Evolutionary conservation across 2,329 filamentous ascomycete species (phyloP).

Genomic region (Colletotrichum cereale): DNA sequence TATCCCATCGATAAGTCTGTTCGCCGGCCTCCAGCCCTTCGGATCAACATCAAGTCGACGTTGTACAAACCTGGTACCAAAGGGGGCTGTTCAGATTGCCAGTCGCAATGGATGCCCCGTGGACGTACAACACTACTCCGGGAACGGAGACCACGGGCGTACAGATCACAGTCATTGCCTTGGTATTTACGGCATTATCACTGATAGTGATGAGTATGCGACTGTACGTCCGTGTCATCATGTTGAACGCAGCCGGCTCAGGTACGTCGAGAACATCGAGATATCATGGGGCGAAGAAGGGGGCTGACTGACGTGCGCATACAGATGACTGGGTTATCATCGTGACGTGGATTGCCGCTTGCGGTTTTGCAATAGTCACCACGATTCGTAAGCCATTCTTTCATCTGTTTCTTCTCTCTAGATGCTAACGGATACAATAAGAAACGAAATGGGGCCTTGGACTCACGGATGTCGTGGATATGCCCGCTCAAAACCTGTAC

Average conservation of each 20-base stretch:
- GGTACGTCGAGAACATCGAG: conserved; percentile 43
- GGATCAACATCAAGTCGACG: background rate
- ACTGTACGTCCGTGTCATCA: conserved; percentile 50
- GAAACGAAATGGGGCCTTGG: conserved; percentile 60
- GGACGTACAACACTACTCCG: conserved; percentile 52
- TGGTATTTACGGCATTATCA: conserved; percentile 48
- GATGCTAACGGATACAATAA: conserved; percentile 39
- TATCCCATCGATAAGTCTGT: background rate
- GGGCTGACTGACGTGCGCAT: conserved; percentile 2
- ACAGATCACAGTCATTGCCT: conserved; percentile 48
- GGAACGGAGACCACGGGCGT: conserved; percentile 50
- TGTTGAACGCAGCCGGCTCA: conserved; percentile 52
- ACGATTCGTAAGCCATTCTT: conserved; percentile 49
- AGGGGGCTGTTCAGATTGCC: background rate
- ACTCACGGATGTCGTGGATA: conserved; percentile 49
- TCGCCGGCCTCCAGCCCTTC: conserved; percentile 14
- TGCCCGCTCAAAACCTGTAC: conserved; percentile 53
- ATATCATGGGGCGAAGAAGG: no score
- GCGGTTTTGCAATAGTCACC: conserved; percentile 52
- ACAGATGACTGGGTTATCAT: conserved; percentile 42
- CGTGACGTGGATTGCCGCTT: conserved; percentile 46
- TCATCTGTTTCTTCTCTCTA: background rate
- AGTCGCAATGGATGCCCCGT: conserved; percentile 40
- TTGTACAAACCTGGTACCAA: background rate
- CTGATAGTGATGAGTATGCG: conserved; percentile 49